Percentiles rank a stretch among this genome's conserved stretches.
phyloP scores from a whole-genome alignment of 1,284 basidiomycete genomes.

The Apiotrichum gracile region DNA sequence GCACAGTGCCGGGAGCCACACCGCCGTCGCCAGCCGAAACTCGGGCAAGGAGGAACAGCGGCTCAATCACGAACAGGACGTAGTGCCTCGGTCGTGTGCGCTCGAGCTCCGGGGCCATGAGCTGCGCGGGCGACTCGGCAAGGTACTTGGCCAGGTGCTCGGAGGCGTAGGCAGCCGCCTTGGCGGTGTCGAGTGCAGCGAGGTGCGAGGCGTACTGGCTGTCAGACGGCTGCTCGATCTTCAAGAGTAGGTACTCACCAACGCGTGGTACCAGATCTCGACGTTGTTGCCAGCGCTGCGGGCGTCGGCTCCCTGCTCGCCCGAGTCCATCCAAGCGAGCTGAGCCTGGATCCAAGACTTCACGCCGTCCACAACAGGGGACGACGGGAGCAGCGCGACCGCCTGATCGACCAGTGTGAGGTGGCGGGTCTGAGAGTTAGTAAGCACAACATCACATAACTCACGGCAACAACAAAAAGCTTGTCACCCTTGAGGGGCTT shows the following conservation, averaged over 20 bases:
- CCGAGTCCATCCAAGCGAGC: conserved; percentile 24
- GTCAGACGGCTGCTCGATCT: neutral
- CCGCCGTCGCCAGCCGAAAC: neutral
- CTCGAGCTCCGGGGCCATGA: conserved; percentile 20
- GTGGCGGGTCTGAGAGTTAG: conserved; percentile 24
- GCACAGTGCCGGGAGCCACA: neutral
- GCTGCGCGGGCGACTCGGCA: neutral
- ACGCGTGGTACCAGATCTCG: conserved; percentile 30
- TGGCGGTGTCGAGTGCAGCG: conserved; percentile 9
- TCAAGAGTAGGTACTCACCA: conserved; percentile 16
- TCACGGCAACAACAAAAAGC: conserved; percentile 32
- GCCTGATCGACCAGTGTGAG: conserved; percentile 30
- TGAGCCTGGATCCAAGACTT: conserved; percentile 25
- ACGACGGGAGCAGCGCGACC: conserved; percentile 10
- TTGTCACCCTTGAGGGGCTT: conserved; percentile 22
- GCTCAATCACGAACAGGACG: conserved; percentile 30
- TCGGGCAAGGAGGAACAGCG: conserved; percentile 25
- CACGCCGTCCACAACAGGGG: conserved; percentile 6
- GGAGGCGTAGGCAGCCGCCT: conserved; percentile 9
- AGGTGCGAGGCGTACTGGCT: conserved; percentile 25
- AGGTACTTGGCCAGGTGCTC: neutral
- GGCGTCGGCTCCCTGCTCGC: conserved; percentile 23
- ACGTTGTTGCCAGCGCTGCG: conserved; percentile 25
- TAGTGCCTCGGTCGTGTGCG: conserved; percentile 31
- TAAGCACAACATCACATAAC: neutral